Evolutionary conservation across 2,329 filamentous ascomycete genomes (phyloP), one percentile per base, ranked within the genome.

Genomic region (Escovopsis sp.): DNA sequence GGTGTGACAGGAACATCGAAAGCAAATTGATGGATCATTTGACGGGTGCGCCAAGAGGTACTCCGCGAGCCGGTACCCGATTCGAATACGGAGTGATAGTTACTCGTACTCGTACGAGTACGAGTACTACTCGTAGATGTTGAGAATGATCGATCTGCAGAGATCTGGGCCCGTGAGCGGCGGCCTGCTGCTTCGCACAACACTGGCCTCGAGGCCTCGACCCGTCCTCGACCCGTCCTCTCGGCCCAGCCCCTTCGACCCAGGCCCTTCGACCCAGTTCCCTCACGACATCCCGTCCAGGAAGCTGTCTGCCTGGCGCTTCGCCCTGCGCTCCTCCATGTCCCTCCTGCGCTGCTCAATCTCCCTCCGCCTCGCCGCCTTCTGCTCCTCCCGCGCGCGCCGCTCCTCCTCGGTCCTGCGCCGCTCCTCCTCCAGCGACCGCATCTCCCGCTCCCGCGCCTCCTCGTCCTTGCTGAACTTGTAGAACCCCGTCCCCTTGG

Each of bases 401-500:
- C 82, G 67, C 50, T 72, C 71, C 41, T 67, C 64, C 59, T 87
- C 81, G 40, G 84, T 91, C 54, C 76, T 73, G 47, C 67, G 62
- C 44, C 84, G 68, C 57, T 86, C 79, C 50, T 70, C 67, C 48
- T 76, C 72, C 42, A 95, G 64, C 36, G 70, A 72, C 49, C 74
- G 70, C 84, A 96, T 94, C 68, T 96, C 84, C 39, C 53, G 52
- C 52, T 62, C 61, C 55, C 79, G 68, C 48, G 69, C 67, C 49
- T 73, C 77, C 54, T 81, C 79, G 58, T 94, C 82, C 49, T 73
- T 74, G 44, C 81, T 85, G 57, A 98, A 96, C 43, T 82, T 79
- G 65, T 87, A 95, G 63, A 96, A 98, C 0, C 84, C 91, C 0
- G 84, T 84, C 4, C 91, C 91, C 53, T 91, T 89, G 36, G 77